A percentile compares a stretch with the other conserved stretches of the same genome.
phyloP scores from a whole-genome alignment of 306 rosid species.

The Fragaria nilgerrensis region DNA sequence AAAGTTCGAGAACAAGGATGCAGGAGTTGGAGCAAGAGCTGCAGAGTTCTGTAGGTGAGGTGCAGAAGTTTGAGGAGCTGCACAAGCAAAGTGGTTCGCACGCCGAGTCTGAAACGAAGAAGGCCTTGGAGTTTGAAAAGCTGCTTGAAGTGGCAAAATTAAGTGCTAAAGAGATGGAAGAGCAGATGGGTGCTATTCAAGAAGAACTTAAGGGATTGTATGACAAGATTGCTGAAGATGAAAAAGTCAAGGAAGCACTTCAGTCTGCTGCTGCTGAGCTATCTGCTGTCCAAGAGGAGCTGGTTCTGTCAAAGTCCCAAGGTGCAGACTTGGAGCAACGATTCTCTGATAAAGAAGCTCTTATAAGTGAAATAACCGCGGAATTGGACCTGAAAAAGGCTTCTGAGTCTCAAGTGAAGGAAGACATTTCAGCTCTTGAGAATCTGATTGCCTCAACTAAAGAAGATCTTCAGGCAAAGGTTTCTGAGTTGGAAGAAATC shows the following conservation, averaged over 20 bases:
- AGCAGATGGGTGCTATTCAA: slow-evolving; percentile 60
- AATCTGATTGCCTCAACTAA: slow-evolving; percentile 48
- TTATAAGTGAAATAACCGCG: slow-evolving; percentile 47
- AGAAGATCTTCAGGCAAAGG: slow-evolving; percentile 63
- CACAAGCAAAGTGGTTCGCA: slow-evolving; percentile 77
- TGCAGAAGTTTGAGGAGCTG: slow-evolving; percentile 70
- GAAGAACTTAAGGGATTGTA: slow-evolving; percentile 70
- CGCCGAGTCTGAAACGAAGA: slow-evolving; percentile 72
- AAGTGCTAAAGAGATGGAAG: slow-evolving; percentile 58
- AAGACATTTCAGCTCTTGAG: slow-evolving; percentile 72
- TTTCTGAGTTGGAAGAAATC: slow-evolving; percentile 57
- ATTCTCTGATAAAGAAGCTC: slow-evolving; percentile 55
- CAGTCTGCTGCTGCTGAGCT: slow-evolving; percentile 60
- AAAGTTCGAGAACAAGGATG: slow-evolving; percentile 60
- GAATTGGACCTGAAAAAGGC: slow-evolving; percentile 54
- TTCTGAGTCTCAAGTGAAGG: slow-evolving; percentile 66
- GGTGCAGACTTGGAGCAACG: slow-evolving; percentile 46
- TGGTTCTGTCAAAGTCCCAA: slow-evolving; percentile 63
- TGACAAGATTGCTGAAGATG: slow-evolving; percentile 65
- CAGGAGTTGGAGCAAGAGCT: slow-evolving; percentile 64
- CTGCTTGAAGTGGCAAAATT: slow-evolving; percentile 64
- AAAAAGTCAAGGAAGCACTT: slow-evolving; percentile 73
- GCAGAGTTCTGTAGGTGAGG: slow-evolving; percentile 54
- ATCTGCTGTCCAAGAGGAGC: slow-evolving; percentile 64
- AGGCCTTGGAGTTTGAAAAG: slow-evolving; percentile 66